These are phyloP conservation scores for Digitaria exilis DNA, from an alignment of 202 grass and related monocot species.

Conservation along the genomic window DNA sequence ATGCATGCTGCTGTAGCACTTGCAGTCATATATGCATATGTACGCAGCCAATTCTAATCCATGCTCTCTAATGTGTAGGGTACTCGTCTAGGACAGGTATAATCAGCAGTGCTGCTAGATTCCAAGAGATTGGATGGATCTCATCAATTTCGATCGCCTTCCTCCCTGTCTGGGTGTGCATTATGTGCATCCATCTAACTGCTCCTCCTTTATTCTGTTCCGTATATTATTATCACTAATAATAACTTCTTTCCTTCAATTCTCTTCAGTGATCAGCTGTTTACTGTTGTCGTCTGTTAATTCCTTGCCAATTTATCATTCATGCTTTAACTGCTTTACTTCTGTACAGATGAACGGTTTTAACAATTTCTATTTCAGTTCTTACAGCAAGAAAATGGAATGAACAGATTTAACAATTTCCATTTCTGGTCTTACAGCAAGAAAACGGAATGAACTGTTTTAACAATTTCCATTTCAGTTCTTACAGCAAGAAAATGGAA, in stretches of 20 bases:
- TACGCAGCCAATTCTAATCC: background rate
- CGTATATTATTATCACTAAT: background rate
- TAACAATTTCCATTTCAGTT: background rate
- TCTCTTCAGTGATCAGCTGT: background rate
- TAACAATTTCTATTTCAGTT: background rate
- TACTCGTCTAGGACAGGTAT: background rate
- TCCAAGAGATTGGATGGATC: conserved; percentile 32
- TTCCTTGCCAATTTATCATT: background rate
- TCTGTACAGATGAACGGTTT: background rate
- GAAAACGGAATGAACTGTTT: background rate
- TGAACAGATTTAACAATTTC: no score
- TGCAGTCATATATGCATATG: background rate
- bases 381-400: background rate
- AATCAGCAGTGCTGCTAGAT: background rate
- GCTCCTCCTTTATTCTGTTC: background rate
- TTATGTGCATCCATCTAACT: background rate
- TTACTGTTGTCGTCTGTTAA: background rate
- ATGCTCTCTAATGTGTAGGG: background rate
- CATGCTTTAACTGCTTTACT: background rate
- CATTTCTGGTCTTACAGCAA: no score
- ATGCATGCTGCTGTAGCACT: background rate
- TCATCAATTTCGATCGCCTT: conserved; percentile 28
- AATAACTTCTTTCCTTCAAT: background rate
- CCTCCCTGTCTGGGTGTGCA: background rate
- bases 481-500: background rate